A percentile compares a stretch with the other conserved stretches of the same genome.
Conservation (phyloP, 108 stramenopile genomes). For the Conticribra guillardii region DNA sequence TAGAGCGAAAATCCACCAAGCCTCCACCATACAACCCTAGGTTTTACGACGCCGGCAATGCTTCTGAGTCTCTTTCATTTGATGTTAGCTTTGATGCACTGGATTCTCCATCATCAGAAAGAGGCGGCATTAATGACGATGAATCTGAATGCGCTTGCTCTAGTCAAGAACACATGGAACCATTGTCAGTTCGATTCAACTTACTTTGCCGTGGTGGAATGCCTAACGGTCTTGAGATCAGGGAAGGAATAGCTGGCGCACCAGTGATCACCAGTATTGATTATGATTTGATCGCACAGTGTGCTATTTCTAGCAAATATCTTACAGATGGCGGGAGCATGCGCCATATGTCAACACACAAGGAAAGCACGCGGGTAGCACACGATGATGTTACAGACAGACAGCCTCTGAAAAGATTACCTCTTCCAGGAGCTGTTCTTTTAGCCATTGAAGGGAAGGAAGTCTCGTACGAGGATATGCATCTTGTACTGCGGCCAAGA, state of each 20-base stretch:
- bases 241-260: not conserved
- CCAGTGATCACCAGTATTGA: constrained; percentile 4
- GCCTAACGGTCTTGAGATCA: constrained; percentile 14
- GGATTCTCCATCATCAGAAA: too few relatives aligned
- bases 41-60: not conserved
- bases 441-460: constrained; percentile 50
- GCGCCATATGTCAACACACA: too few relatives aligned
- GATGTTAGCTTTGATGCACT: too few relatives aligned
- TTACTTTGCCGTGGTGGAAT: constrained; percentile 7
- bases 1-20: constrained; percentile 9
- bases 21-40: not conserved
- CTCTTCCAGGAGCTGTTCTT: constrained; percentile 49
- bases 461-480: constrained; percentile 30
- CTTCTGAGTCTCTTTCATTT: too few relatives aligned
- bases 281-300: not conserved
- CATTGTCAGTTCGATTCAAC: not conserved
- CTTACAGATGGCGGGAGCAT: too few relatives aligned
- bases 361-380: too few relatives aligned
- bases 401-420: not conserved
- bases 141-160: not conserved
- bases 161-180: not conserved
- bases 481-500: constrained; percentile 14
- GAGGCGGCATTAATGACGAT: too few relatives aligned
- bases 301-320: not conserved
- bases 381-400: too few relatives aligned